Base-by-base conservation (phyloP, 768 basidiomycete species). In the Boletus pseudo-olivaceus region DNA sequence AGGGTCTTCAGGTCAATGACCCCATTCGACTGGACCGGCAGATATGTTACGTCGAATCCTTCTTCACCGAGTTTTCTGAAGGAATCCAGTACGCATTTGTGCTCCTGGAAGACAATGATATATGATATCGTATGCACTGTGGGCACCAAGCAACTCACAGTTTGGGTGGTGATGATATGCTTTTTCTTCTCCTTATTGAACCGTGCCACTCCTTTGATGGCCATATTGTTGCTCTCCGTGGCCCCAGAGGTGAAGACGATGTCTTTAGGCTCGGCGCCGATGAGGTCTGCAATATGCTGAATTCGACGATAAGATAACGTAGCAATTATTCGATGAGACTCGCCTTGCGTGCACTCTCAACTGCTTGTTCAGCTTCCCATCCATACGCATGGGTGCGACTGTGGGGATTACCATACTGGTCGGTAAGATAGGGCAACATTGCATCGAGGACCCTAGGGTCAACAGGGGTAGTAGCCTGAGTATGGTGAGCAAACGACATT, bases 371-470 rank as follows among this genome's bases (percentile, higher is more conserved):
- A 7, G 96, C 93, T 73, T 99, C 97, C 97, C 97, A 99, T 4
- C 97, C 97, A 70, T 98, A 99, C 1, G 97, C 93, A 72, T 99
- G 97, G 29, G 97, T 98, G 52, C 97, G 84, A 69, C 93, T 95
- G 69, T 98, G 97, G 9, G 97, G 96, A 72, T 98, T 99, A 5
- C 97, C 97, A 66, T 88, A 98, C 69, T 93, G 92, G 69, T 98
- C 92, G 5, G 94, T 96, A 60, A 95, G 74, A 72, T 83, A 98
- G 0, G 97, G 97, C 26, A 99, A 77, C 96, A 98, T 99, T 17
- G 88, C 86, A 72, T 98, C 97, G 53, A 98, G 78, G 5, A 98
- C 97, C 54, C 97, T 84, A 29, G 97, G 97, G 69, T 99, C 97
- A 51, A 97, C 85, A 19, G 97, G 97, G 26, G 97, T 98, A 2